Evolutionary conservation across 208 protist genomes (phyloP), one percentile per base, ranked within the genome.

Genomic region (Acanthamoeba healyi): DNA sequence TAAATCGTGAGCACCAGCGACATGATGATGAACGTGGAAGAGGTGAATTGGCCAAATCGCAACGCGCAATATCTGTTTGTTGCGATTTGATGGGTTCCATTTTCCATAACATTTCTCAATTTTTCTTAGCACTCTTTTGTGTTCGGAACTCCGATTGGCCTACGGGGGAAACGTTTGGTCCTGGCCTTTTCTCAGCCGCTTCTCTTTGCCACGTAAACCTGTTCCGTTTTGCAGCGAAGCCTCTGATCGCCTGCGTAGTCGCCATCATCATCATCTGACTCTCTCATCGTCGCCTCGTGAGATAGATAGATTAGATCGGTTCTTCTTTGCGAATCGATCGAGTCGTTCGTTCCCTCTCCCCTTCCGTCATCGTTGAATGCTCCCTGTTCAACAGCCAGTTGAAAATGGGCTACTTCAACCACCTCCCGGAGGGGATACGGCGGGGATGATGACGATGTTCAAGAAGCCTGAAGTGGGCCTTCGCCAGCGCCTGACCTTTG

Each of bases 1-100:
- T 92, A 92, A 49, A 92, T 74, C 58, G 86, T 92, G 34, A 92
- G 56, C 26, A 74, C 61, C 0, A 92, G 56, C 86, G 67, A 79
- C 67, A 79, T 79, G 10, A 34, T 44, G n/a, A 65, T 58, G 44
- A 49, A 49, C 51, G 58, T n/a, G 22, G 49, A 6, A 54, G 49
- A 54, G 15, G 15, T 34, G 10, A 34, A 26, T 15, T 5, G 17
- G 22, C 19, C 5, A 61, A 61, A n/a, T 61, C 22, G 54, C 14
- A 34, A n/a, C n/a, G n/a, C n/a, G n/a, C n/a, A n/a, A n/a, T n/a
- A 58, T 58, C 3, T 58, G 51, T 22, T 0, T 12, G 17, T 58
- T 58, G 51, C 17, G 12, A 26, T 58, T 24, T 58, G n/a, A n/a
- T n/a, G n/a, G n/a, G n/a, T 24, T 58, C 17, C 26, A 15, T 12